Base-by-base conservation (phyloP, 305 asterid genomes). In the Lippia alba region DNA sequence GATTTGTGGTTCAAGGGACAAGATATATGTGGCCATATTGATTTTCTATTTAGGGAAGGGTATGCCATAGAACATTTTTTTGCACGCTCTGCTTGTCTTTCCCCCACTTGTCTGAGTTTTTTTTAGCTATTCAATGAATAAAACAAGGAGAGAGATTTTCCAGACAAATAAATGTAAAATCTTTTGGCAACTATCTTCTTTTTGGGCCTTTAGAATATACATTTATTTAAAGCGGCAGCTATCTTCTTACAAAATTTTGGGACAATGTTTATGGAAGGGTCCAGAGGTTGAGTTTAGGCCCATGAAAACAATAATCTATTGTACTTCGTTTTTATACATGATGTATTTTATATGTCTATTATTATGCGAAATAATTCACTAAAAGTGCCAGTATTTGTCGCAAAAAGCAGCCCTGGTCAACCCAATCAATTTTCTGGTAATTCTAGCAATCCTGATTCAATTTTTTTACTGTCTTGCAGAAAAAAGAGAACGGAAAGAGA, bases 401-500 rank as follows among this genome's bases (percentile, higher is more conserved):
- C 66, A 40, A 56, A 61, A 75, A 36, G 11, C 34, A 66, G 20
- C 20, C 67, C 12, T 61, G 49, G 15, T 12, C 44, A 17, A 32
- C 54, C 50, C 57, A 50, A 39, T 73, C 15, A 44, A 4, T 15
- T 24, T 69, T 36, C 76, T 69, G 61, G 72, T 59, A 78, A 12
- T 64, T 58, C 67, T 64, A 39, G 68, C 64, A 46, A 39, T 56
- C 57, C 64, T 73, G 36, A 66, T 59, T 64, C 64, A 41, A 50
- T 16, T 24, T 64, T 36, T 53, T 34, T 64, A 11, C 63, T 72
- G 12, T 69, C 44, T 46, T 76, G 78, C 86, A 81, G 81, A 76
- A 73, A 66, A 81, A 78, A 72, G 86, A 81, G 72, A 75, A 48
- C 36, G 83, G 81, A 56, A 81, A 78, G 74, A 69, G 81, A 73